phyloP scores from a whole-genome alignment of 192 early-diverging fungal genomes.

The Backusella psychrophila region DNA sequence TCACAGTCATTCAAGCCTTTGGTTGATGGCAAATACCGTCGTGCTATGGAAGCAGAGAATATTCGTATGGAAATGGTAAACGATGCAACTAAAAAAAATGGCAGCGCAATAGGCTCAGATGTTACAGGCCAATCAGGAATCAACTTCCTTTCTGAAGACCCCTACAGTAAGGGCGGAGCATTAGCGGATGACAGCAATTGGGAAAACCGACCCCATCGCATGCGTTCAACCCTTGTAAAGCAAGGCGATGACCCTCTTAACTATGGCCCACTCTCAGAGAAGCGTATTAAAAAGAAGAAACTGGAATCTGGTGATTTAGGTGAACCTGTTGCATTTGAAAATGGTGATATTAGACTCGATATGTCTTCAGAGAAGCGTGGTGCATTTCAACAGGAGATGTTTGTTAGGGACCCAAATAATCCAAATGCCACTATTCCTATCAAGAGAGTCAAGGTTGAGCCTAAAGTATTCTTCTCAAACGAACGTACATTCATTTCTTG shows the following conservation, averaged over 20 bases:
- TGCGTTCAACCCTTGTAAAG: not conserved
- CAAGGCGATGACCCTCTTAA: slow-evolving; percentile 9
- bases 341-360: slow-evolving; percentile 11
- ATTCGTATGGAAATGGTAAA: slow-evolving; percentile 42
- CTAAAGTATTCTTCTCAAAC: slow-evolving; percentile 89
- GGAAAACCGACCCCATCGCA: slow-evolving; percentile 18
- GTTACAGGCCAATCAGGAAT: not conserved
- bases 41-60: slow-evolving; percentile 30
- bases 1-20: slow-evolving; percentile 37
- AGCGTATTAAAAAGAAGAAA: not conserved
- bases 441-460: slow-evolving; percentile 68
- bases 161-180: not conserved
- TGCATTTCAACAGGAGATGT: not conserved
- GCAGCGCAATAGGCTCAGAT: not conserved
- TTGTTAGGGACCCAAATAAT: slow-evolving; percentile 11
- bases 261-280: slow-evolving; percentile 1
- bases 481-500: slow-evolving; percentile 86
- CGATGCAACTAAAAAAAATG: slow-evolving; percentile 2
- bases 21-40: slow-evolving; percentile 33
- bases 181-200: not conserved
- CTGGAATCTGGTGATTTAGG: slow-evolving; percentile 8
- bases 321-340: slow-evolving; percentile 8
- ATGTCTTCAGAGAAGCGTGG: slow-evolving; percentile 8
- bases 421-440: slow-evolving; percentile 12
- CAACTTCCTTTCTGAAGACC: not conserved